phyloP scores from a whole-genome alignment of 495 filamentous ascomycete genomes.

The Hypoxylon lenormandii region DNA sequence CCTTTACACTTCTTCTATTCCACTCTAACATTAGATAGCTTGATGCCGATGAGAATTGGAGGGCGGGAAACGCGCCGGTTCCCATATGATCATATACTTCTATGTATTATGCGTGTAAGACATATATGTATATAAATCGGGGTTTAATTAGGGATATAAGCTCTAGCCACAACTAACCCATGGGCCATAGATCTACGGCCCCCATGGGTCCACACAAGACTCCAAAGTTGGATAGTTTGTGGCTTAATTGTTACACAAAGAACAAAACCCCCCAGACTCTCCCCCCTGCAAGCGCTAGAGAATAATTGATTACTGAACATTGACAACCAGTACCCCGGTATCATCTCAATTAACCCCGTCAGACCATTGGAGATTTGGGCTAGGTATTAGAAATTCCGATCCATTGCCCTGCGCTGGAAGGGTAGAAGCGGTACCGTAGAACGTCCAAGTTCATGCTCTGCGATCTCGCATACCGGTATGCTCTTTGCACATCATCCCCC shows the following conservation, averaged over 20 bases:
- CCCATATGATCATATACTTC: too few relatives aligned
- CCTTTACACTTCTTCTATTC: too few relatives aligned
- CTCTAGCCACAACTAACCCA: too few relatives aligned
- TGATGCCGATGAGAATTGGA: background rate
- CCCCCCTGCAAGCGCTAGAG: slow-evolving; percentile 2
- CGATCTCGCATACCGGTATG: background rate
- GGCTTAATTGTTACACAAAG: slow-evolving; percentile 17
- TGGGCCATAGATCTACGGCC: too few relatives aligned
- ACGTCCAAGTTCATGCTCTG: slow-evolving; percentile 13
- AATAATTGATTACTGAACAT: slow-evolving; percentile 46
- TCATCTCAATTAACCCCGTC: slow-evolving; percentile 15
- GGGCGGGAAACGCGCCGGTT: background rate
- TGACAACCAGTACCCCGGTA: slow-evolving; percentile 8
- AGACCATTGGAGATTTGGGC: slow-evolving; percentile 20
- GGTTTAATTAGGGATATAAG: background rate
- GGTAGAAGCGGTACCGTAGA: background rate
- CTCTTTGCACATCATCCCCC: slow-evolving; percentile 6
- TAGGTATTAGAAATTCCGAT: slow-evolving; percentile 20
- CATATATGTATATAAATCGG: background rate
- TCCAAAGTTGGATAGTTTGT: background rate
- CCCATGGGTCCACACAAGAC: too few relatives aligned
- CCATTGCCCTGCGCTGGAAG: background rate
- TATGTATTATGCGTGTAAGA: too few relatives aligned
- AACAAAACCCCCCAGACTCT: background rate
- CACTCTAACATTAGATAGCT: too few relatives aligned